phyloP scores from a whole-genome alignment of 2,329 filamentous ascomycete species.

The Cercospora sojina region DNA sequence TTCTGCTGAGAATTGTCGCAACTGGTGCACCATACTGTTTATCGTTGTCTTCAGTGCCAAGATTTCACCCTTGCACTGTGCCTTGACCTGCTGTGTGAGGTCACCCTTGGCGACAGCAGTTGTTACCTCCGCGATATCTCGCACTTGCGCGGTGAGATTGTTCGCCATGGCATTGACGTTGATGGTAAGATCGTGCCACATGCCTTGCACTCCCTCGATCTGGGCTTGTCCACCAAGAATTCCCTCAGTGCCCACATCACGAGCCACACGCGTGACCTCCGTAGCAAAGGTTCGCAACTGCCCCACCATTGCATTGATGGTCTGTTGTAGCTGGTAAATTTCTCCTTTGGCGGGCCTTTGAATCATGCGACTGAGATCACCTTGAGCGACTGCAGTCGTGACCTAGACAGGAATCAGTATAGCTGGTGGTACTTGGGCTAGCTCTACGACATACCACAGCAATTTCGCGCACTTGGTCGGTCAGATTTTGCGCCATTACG shows the following conservation, averaged over 20 bases:
- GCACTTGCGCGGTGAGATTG: constrained; percentile 54
- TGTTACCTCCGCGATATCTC: constrained; percentile 55
- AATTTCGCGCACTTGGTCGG: constrained; percentile 95
- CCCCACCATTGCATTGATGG: constrained; percentile 69
- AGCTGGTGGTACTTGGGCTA: background rate
- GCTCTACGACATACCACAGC: constrained; percentile 56
- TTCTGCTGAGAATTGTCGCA: constrained; percentile 54
- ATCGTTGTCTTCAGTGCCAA: constrained; percentile 53
- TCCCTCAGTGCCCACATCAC: constrained; percentile 64
- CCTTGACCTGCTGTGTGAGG: constrained; percentile 53
- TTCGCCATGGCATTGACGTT: constrained; percentile 57
- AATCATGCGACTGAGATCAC: constrained; percentile 94
- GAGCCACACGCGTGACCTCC: constrained; percentile 63
- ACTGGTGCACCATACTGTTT: constrained; percentile 55
- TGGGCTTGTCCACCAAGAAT: constrained; percentile 63
- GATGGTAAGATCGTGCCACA: constrained; percentile 64
- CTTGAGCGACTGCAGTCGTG: constrained; percentile 89
- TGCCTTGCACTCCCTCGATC: constrained; percentile 64
- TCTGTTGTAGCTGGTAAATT: constrained; percentile 92
- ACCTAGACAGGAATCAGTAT: constrained; percentile 49
- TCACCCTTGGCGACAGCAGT: constrained; percentile 54
- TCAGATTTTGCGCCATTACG: constrained; percentile 97
- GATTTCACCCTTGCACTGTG: constrained; percentile 54
- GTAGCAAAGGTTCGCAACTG: constrained; percentile 65
- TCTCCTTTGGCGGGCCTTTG: constrained; percentile 90